Evolutionary conservation across 23 red algal species (phyloP).

Genomic region (Cyanidiococcus yangmingshanensis): DNA sequence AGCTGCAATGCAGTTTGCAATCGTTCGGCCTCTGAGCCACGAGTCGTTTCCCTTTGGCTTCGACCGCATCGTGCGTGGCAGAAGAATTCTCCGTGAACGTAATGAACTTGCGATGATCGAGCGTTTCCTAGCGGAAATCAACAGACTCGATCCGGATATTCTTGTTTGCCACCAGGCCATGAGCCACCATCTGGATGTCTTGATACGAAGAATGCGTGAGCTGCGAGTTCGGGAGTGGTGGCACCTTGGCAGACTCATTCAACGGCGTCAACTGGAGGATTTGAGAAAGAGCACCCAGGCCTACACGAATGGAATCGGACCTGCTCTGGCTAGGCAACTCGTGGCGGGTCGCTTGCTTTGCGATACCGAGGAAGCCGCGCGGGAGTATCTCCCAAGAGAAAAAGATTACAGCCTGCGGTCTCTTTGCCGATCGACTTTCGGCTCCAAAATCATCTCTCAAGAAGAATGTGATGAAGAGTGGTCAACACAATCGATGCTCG

Average conservation of each 20-base stretch:
- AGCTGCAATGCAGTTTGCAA: constrained; percentile 35
- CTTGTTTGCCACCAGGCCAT: constrained; percentile 60
- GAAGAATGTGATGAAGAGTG: constrained; percentile 4
- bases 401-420: constrained; percentile 64
- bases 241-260: constrained; percentile 66
- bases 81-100: constrained; percentile 38
- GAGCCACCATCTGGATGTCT: constrained; percentile 53
- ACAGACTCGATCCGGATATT: constrained; percentile 71
- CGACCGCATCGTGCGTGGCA: not conserved
- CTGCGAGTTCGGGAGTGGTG: constrained; percentile 63
- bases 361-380: constrained; percentile 56
- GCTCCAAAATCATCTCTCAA: not conserved
- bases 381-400: constrained; percentile 52
- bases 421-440: constrained; percentile 30
- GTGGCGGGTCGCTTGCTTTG: constrained; percentile 65
- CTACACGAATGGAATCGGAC: not conserved
- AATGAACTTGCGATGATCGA: constrained; percentile 80
- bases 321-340: not conserved
- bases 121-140: constrained; percentile 41
- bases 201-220: constrained; percentile 53
- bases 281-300: not conserved
- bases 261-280: constrained; percentile 35
- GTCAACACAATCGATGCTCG: constrained; percentile 25
- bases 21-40: constrained; percentile 42
- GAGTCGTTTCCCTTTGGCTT: constrained; percentile 55